Base-by-base conservation (phyloP, 371 early-diverging fungal species). In the Apophysomyces sp. region DNA sequence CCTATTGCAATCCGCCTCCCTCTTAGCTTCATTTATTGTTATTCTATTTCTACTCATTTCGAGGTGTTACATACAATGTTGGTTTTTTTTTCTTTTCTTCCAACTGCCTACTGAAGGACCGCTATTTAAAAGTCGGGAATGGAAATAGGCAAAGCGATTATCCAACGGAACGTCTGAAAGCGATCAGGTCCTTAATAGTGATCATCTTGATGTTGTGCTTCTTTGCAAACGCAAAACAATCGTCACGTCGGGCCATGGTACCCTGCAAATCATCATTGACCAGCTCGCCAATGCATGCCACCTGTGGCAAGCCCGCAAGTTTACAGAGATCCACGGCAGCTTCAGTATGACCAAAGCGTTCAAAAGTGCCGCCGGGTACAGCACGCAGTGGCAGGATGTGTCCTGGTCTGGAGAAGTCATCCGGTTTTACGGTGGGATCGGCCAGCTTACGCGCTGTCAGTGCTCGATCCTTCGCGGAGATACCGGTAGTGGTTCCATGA, bases 331-430 rank as follows among this genome's bases (percentile, higher is more conserved):
- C 98, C 52, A 96, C 86, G 4, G 87, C 86, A 6, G 98, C 96
- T 68, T 98, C 98, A 12, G 98, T 98, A 64, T 98, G 98, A 0
- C 98, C 98, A 9, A 89, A 84, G 9, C 98, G 89, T 52, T 81
- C 76, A 40, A 96, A 69, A 2, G 92, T 89, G 1, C 97, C 97
- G 34, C 89, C 90, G 31, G 82, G 81, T 21, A 86, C 84, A 29
- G 91, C 86, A 24, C 94, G 88, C 59, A 98, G 81, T 16, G 98
- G 98, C 28, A 98, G 82, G 34, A 97, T 89, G 71, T 98, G 98
- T 5, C 98, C 98, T 0, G 98, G 98, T 56, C 94, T 86, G 57
- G 83, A 81, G 61, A 98, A 93, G 39, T 89, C 90, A n/a, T 74
- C 71, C 4, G 93, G 84, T 7, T 80, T 76, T 62, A 82, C 77